Percentiles rank a stretch among this genome's conserved stretches.
phyloP scores from a whole-genome alignment of 169 alveolate genomes.

The Plasmodium ovale region DNA sequence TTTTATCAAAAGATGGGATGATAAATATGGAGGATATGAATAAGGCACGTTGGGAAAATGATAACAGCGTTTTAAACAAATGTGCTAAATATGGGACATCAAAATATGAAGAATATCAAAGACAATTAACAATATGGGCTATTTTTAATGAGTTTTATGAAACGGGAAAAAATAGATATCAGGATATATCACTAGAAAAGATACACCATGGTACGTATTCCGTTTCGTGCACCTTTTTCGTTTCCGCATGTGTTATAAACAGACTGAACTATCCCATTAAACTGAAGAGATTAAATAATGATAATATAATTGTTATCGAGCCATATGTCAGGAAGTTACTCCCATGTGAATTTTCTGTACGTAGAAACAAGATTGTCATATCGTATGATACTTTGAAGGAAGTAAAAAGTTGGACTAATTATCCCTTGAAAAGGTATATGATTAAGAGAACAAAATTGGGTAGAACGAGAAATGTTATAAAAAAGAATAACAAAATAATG shows the following conservation, averaged over 20 bases:
- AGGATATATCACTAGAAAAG: constrained; percentile 63
- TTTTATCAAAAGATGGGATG: neutral
- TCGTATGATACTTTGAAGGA: constrained; percentile 65
- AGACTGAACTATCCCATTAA: constrained; percentile 66
- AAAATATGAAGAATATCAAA: constrained; percentile 54
- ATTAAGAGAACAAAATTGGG: constrained; percentile 29
- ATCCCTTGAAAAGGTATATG: constrained; percentile 57
- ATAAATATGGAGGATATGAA: neutral
- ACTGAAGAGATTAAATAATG: constrained; percentile 51
- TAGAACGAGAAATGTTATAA: constrained; percentile 20
- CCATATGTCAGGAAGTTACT: constrained; percentile 59
- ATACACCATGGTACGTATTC: constrained; percentile 66
- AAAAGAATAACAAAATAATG: neutral
- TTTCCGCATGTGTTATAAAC: constrained; percentile 67
- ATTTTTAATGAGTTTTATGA: constrained; percentile 68
- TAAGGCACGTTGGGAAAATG: neutral
- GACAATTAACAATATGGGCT: constrained; percentile 71
- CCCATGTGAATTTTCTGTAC: constrained; percentile 50
- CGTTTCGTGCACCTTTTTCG: constrained; percentile 66
- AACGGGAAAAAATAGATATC: constrained; percentile 71
- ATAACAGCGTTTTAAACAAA: neutral
- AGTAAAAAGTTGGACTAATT: constrained; percentile 56
- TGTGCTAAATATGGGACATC: constrained; percentile 23
- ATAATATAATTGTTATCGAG: constrained; percentile 43
- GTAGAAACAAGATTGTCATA: constrained; percentile 43